phyloP scores from a whole-genome alignment of 306 rosid genomes.

The Acacia crassicarpa region DNA sequence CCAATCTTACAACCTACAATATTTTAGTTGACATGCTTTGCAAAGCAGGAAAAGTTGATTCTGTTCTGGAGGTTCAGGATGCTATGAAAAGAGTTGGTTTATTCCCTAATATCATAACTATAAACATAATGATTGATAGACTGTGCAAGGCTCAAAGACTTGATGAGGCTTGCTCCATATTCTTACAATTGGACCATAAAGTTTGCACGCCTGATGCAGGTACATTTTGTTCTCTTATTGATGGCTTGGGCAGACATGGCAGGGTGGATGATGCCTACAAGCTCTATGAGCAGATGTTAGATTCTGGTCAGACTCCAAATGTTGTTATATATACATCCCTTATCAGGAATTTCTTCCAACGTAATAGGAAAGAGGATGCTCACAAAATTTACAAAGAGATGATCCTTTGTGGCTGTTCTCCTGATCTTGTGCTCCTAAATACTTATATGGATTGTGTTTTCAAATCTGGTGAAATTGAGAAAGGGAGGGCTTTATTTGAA shows the following conservation, averaged over 20 bases:
- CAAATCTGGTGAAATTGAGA: slow-evolving; percentile 81
- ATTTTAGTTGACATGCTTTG: slow-evolving; percentile 86
- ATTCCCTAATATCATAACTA: slow-evolving; percentile 82
- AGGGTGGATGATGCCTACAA: slow-evolving; percentile 79
- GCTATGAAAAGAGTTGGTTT: slow-evolving; percentile 85
- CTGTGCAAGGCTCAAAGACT: slow-evolving; percentile 83
- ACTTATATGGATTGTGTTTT: slow-evolving; percentile 94
- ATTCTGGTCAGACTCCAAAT: slow-evolving; percentile 65
- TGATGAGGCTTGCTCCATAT: slow-evolving; percentile 87
- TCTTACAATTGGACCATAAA: slow-evolving; percentile 76
- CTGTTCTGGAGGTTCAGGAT: slow-evolving; percentile 60
- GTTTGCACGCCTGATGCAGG: slow-evolving; percentile 65
- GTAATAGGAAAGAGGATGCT: slow-evolving; percentile 93
- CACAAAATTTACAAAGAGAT: slow-evolving; percentile 94
- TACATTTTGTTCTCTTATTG: slow-evolving; percentile 88
- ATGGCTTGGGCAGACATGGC: slow-evolving; percentile 86
- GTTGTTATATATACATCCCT: slow-evolving; percentile 77
- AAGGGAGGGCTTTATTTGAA: slow-evolving; percentile 80
- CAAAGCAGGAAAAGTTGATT: slow-evolving; percentile 67
- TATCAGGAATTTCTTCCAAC: slow-evolving; percentile 74
- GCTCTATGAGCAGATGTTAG: slow-evolving; percentile 92
- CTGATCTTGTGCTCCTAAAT: slow-evolving; percentile 84
- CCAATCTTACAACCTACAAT: slow-evolving; percentile 82
- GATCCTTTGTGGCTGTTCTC: slow-evolving; percentile 66
- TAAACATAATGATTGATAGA: slow-evolving; percentile 89